phyloP scores from a whole-genome alignment of 2,329 filamentous ascomycete genomes.

The Colletotrichum navitas region DNA sequence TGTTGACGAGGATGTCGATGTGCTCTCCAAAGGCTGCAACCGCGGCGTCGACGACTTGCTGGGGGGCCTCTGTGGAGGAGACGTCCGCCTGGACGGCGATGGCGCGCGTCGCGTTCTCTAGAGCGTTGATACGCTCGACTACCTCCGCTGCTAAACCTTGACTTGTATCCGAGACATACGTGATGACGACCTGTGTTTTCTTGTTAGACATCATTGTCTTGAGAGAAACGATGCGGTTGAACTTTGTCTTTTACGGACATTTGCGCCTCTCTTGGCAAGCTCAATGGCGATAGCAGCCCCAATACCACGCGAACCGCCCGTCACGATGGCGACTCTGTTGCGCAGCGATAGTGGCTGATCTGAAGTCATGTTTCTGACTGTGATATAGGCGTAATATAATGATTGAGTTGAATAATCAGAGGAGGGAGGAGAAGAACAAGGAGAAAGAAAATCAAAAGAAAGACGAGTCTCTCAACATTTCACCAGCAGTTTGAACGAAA shows the following conservation, averaged over 20 bases:
- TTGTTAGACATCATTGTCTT: neutral
- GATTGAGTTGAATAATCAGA: neutral
- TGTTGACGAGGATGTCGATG: slow-evolving; percentile 36
- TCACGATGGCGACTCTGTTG: slow-evolving; percentile 42
- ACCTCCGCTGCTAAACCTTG: neutral
- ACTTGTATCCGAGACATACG: neutral
- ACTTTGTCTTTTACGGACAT: slow-evolving; percentile 43
- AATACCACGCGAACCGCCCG: slow-evolving; percentile 65
- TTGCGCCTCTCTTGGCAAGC: slow-evolving; percentile 63
- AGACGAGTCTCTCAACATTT: neutral
- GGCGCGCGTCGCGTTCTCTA: neutral
- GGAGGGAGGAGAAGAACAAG: neutral
- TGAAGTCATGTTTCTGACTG: neutral
- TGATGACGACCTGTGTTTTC: neutral
- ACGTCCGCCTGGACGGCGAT: slow-evolving; percentile 8
- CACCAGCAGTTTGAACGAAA: too few species aligned
- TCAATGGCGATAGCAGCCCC: slow-evolving; percentile 69
- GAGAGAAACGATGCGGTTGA: neutral
- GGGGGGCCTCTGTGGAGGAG: neutral
- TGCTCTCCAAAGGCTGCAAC: slow-evolving; percentile 4
- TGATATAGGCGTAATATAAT: too few species aligned
- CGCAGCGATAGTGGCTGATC: slow-evolving; percentile 45
- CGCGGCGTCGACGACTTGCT: neutral
- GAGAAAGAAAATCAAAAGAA: neutral
- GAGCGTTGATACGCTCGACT: neutral